phyloP scores from a whole-genome alignment of 2,329 filamentous ascomycete species.

The Arthrobotrys iridis region DNA sequence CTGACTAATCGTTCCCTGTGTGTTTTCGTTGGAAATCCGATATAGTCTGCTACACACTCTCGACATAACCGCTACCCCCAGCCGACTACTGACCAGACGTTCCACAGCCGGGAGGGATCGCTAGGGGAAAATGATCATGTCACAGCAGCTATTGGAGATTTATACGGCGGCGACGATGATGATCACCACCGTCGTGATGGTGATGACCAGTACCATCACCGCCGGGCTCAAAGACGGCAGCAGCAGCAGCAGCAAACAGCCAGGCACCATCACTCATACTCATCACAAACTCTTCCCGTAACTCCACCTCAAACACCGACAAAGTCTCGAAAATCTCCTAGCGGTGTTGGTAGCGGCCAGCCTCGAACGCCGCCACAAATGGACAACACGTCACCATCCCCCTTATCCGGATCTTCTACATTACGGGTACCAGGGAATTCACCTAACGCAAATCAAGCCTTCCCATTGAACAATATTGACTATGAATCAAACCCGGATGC shows the following conservation, averaged over 20 bases:
- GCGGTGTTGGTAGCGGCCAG: conserved; percentile 56
- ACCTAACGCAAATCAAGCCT: conserved; percentile 69
- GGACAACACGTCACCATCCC: conserved; percentile 68
- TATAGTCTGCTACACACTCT: conserved; percentile 57
- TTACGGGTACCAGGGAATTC: conserved; percentile 55
- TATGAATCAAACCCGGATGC: conserved; percentile 90
- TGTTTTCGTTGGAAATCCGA: conserved; percentile 54
- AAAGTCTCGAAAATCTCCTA: conserved; percentile 33
- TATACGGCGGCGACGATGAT: conserved; percentile 73
- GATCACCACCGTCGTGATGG: conserved; percentile 55
- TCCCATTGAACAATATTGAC: conserved; percentile 82
- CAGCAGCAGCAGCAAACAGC: conserved; percentile 11
- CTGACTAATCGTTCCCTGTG: neutral
- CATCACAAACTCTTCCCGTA: conserved; percentile 41
- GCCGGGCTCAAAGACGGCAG: conserved; percentile 24
- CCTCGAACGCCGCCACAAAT: conserved; percentile 62
- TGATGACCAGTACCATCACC: conserved; percentile 30
- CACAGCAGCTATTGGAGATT: conserved; percentile 89
- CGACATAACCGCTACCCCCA: conserved; percentile 58
- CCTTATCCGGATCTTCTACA: conserved; percentile 67
- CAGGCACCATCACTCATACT: conserved; percentile 22
- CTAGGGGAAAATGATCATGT: conserved; percentile 94
- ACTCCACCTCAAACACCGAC: conserved; percentile 55
- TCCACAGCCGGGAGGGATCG: conserved; percentile 61
- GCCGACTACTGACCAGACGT: conserved; percentile 54